Evolutionary conservation across 371 early-diverging fungal species (phyloP), one percentile per base, ranked within the genome.

Genomic region (Catenaria anguillulae): DNA sequence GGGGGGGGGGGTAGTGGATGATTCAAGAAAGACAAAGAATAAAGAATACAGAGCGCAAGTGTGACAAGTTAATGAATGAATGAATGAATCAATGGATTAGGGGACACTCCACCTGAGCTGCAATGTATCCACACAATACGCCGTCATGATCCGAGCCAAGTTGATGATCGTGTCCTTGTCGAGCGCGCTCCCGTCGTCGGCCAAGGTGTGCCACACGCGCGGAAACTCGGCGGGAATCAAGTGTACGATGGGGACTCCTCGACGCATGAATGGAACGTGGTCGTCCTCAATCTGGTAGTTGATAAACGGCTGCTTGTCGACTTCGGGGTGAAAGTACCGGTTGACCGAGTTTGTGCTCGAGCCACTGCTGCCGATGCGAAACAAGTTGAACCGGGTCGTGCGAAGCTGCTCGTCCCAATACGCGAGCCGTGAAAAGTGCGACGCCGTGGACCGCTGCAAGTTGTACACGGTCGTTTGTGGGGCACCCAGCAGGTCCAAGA

Each of bases 151-250:
- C 19, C 71, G 63, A 26, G 75, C 75, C 60, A 77, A 71, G 45
- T 80, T 77, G 52, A 70, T 67, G 4, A 81, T 70, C 2, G 68
- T 64, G 36, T 71, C 63, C 21, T 64, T 66, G 52, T 76, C 75
- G 31, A 85, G 64, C 15, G 74, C 78, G 36, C 67, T 65, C 6
- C 66, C 70, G 63, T 77, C 65, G 55, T 86, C 86, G 17, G 50
- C 52, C 21, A 75, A 59, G 4, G 66, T 87, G 68, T 97, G 97
- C 97, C 97, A 97, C 13, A 84, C 92, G 13, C 45, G 42, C 5
- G 97, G 97, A 71, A 97, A 97, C 23, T 88, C 88, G n/a, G 68
- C 64, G 2, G 96, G 84, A 60, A 97, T 96, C 35, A 90, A 64
- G 71, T 96, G 97, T 33, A 93, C 73, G 45, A 94, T 77, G 6